Base-by-base conservation (phyloP, 2,329 filamentous ascomycete genomes). In the Fusarium goolgardi region DNA sequence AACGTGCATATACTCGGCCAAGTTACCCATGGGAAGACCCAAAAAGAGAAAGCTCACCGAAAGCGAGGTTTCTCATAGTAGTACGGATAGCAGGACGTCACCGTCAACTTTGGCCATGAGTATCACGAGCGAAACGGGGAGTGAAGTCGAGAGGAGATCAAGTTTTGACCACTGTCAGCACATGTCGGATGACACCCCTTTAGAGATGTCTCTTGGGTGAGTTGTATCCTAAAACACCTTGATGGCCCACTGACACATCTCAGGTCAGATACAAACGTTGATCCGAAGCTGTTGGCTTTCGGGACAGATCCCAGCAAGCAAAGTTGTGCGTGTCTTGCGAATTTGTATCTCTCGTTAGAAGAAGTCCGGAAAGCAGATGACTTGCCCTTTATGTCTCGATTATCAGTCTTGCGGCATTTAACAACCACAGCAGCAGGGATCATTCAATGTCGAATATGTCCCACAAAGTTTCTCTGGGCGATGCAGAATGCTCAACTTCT, bases 401-500 rank as follows among this genome's bases (percentile, higher is more conserved):
- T 74, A 9, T 59, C 55, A 3, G 57, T 58, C 12, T 53, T 74
- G 27, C 58, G 70, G 4, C 55, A 69, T 15, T 54, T 73, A 10
- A 73, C 64, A 1, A 31, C 39, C 2, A 68, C 61, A 3, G 64
- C 72, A 16, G 45, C 54, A 3, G 20, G 54, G 1, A 55, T 74
- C 4, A 67, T 74, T 12, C 60, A 71, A 16, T 74, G 72, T 7
- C 47, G 53, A 21, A 59, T 73, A 1, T 74, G 72, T 21, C 72
- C 72, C 1, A 72, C 67, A 0, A 56, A 70, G 25, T 74, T 74
- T 9, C 53, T 73, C 11, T 74, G 72, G 72, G 72, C 72, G 2
- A 74, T 74, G 72, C 72, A 74, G 34, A 74, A 74, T 15, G 66
- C 71, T 3, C 72, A 74, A 40, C 52, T 74, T 1, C 61, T 74